Evolutionary conservation across 352 stramenopile genomes (phyloP), one percentile per base, ranked within the genome.

Genomic region (Thalassiosira oceanica): DNA sequence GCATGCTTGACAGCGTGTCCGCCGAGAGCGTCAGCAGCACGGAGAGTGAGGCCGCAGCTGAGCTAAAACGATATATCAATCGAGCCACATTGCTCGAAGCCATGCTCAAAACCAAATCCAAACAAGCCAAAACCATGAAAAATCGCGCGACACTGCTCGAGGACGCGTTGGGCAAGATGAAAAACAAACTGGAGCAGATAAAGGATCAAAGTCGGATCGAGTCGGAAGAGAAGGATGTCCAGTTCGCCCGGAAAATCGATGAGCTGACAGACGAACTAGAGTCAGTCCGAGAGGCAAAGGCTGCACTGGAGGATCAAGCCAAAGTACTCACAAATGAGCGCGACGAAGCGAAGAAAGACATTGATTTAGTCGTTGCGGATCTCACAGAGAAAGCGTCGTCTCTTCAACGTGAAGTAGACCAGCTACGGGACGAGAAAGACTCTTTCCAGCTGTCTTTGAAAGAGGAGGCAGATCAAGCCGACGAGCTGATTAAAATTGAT

Each of bases 31-130:
- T 21, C 16, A 10, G 18, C n/a, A 26, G 33, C 16, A 50, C 42
- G 16, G 18, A 16, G 11, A 28, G 16, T 26, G 11, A 50, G 33
- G 42, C 28, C n/a, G n/a, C n/a, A n/a, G 33, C 10, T 50, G 21
- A 71, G 29, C n/a, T 71, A 1, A 26, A 35, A 8, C 65, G 29
- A 10, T 63, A 63, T 29, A 55, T 24, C n/a, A 74, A 74, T 54
- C 62, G 62, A 37, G 62, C 51, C 10, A 57, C 46, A 2, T 37
- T 74, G 11, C 44, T 74, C 6, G 63, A 72, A 45, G 18, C 42
- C 33, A 27, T 48, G 11, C 41, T 64, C n/a, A 31, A 58, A 13
- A 37, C 24, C 3, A 65, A 66, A 31, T 24, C 43, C 10, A 26
- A 54, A 7, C 35, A 65, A 8, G 24, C 51, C n/a, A 66, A 33